Evolutionary conservation across 352 stramenopile genomes (phyloP).

Genomic region (Aphanomyces stellatus): DNA sequence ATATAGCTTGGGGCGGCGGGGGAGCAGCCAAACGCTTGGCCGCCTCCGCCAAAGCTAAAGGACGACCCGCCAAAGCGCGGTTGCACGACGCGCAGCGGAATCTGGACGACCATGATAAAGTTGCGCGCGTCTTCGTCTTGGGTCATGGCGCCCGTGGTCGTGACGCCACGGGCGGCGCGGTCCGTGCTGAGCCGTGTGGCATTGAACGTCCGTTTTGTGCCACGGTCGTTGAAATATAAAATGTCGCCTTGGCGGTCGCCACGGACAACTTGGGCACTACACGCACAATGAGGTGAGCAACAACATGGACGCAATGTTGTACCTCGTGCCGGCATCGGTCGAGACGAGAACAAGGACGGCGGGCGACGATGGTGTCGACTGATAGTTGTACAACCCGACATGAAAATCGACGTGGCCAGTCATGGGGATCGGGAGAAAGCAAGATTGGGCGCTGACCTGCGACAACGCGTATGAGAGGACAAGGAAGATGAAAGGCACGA

Average conservation of each 20-base stretch:
- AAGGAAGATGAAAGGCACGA: not conserved
- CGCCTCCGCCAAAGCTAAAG: not conserved
- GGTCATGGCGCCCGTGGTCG: constrained; percentile 7
- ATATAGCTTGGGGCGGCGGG: not conserved
- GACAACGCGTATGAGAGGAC: not conserved
- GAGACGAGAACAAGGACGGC: constrained; percentile 8
- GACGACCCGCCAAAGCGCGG: not conserved
- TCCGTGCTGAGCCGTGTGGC: constrained; percentile 1
- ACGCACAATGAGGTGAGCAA: not conserved
- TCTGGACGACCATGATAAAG: constrained; percentile 18
- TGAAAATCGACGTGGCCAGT: not conserved
- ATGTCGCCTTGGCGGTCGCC: not conserved
- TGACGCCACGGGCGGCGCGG: not conserved
- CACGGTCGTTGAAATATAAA: constrained; percentile 13
- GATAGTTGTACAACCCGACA: constrained; percentile 15
- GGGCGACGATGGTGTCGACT: not conserved
- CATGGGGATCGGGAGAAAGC: not conserved
- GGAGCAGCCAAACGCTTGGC: not conserved
- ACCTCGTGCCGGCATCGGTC: constrained; percentile 14
- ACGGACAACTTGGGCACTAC: constrained; percentile 13
- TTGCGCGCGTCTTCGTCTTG: constrained; percentile 13
- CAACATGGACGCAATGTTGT: not conserved
- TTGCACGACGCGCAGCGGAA: not conserved
- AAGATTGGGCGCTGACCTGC: constrained; percentile 5
- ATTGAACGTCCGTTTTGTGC: constrained; percentile 12